phyloP scores from a whole-genome alignment of 768 basidiomycete species.

The Leccinum imitatum region DNA sequence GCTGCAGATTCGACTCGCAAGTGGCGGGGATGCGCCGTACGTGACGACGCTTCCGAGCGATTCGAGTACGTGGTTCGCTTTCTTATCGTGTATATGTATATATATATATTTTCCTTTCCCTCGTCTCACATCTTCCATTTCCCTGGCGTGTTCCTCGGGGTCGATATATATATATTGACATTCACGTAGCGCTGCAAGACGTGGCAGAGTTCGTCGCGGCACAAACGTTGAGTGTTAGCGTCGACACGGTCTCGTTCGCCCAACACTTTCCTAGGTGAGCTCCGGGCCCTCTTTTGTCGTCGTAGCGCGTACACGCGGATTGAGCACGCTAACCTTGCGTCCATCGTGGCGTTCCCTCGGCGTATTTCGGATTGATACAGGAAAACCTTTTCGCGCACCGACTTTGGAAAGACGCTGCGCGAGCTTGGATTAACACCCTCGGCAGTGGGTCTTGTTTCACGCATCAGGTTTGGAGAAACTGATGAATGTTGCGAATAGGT shows the following conservation, averaged over 20 bases:
- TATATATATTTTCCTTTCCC: too few relatives aligned
- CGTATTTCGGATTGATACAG: constrained; percentile 1
- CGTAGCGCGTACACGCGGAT: not conserved
- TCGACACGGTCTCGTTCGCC: constrained; percentile 75
- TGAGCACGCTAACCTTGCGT: not conserved
- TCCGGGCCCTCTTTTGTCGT: not conserved
- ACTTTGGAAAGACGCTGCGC: constrained; percentile 77
- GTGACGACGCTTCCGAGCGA: constrained; percentile 81
- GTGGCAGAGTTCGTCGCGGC: constrained; percentile 87
- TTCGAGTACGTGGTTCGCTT: constrained; percentile 50
- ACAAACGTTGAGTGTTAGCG: constrained; percentile 66
- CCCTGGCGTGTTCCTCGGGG: not conserved
- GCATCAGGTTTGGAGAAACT: not conserved
- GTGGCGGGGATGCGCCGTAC: constrained; percentile 67
- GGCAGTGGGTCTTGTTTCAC: constrained; percentile 42
- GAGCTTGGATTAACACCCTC: constrained; percentile 90
- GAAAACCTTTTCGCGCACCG: constrained; percentile 70
- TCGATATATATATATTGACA: not conserved
- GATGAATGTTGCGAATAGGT: constrained; percentile 37
- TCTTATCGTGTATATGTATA: not conserved
- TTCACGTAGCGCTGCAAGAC: constrained; percentile 65
- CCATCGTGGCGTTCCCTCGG: not conserved
- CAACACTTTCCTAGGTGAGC: constrained; percentile 83
- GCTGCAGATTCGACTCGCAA: constrained; percentile 84
- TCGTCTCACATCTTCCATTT: not conserved